These are phyloP conservation scores for Aspergillus baeticus DNA, from an alignment of 495 filamentous ascomycete genomes.

Conservation along the genomic window DNA sequence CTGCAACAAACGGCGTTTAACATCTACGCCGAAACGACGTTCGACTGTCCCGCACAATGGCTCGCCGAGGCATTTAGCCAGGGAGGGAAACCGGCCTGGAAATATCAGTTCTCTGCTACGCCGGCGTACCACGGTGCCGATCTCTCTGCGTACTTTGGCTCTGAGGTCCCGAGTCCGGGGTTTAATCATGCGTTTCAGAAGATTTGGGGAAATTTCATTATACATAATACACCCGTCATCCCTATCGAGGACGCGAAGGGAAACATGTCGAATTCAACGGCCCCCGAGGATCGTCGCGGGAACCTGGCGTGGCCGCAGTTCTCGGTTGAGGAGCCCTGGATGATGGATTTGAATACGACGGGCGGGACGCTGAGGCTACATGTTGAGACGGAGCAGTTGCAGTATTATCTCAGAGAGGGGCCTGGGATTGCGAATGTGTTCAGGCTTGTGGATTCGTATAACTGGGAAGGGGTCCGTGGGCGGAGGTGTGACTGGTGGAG, in stretches of 20 bases:
- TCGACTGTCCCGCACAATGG: conserved; percentile 64
- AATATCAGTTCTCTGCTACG: conserved; percentile 63
- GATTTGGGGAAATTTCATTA: conserved; percentile 53
- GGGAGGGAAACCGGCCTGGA: conserved; percentile 36
- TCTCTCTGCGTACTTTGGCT: conserved; percentile 49
- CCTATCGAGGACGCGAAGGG: conserved; percentile 15
- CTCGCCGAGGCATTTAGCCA: conserved; percentile 56
- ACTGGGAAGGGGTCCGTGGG: conserved; percentile 60
- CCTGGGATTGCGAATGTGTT: conserved; percentile 50
- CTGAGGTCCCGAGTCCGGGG: conserved; percentile 3
- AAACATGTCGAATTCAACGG: conserved; percentile 10
- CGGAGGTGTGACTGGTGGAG: conserved; percentile 57
- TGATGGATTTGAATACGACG: conserved; percentile 25
- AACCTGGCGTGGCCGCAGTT: conserved; percentile 17
- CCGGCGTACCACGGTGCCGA: conserved; percentile 59
- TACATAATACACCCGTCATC: conserved; percentile 44
- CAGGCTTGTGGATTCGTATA: conserved; percentile 42
- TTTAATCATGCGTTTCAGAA: conserved; percentile 25
- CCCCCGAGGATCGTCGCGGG: background rate
- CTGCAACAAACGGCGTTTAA: conserved; percentile 43
- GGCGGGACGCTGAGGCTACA: conserved; percentile 13
- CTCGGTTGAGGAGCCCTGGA: background rate
- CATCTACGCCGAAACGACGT: conserved; percentile 59
- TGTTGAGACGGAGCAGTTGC: conserved; percentile 14
- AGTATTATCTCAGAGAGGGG: conserved; percentile 24